These are phyloP conservation scores for Ormosia semicastrata DNA, from an alignment of 306 rosid genomes.

Conservation along the genomic window DNA sequence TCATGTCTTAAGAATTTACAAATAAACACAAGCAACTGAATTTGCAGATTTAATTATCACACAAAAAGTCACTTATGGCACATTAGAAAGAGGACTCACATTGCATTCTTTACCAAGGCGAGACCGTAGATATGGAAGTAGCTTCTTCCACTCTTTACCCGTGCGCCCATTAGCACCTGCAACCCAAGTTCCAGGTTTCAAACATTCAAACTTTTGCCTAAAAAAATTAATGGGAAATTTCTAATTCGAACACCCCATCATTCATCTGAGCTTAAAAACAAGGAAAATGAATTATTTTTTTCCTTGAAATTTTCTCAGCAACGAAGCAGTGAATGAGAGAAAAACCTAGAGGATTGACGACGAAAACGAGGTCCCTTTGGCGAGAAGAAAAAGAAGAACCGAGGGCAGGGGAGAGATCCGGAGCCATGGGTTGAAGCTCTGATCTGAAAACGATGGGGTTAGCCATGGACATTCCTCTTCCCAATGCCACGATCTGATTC, in stretches of 20 bases:
- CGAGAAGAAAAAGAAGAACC: constrained; percentile 55
- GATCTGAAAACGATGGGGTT: constrained; percentile 45
- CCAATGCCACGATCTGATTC: constrained; percentile 45
- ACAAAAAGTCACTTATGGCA: background rate
- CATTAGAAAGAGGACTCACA: constrained; percentile 44
- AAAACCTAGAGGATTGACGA: constrained; percentile 86
- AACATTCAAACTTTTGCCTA: background rate
- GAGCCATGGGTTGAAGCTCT: constrained; percentile 46
- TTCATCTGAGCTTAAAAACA: constrained; percentile 3
- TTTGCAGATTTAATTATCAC: background rate
- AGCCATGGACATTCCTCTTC: constrained; percentile 37
- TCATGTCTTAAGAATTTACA: background rate
- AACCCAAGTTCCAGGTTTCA: constrained; percentile 24
- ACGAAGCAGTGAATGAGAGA: constrained; percentile 4
- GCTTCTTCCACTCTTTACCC: constrained; percentile 83
- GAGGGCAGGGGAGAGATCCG: constrained; percentile 42
- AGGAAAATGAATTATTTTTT: background rate
- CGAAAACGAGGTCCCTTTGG: constrained; percentile 76
- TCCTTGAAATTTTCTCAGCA: background rate
- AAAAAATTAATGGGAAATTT: background rate
- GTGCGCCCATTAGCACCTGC: constrained; percentile 95
- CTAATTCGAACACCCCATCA: background rate
- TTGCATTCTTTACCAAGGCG: constrained; percentile 77
- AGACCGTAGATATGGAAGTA: constrained; percentile 78
- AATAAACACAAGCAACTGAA: constrained; percentile 22